Conservation (phyloP, 1,284 basidiomycete genomes). For the Cutaneotrichosporon cyanovorans region DNA sequence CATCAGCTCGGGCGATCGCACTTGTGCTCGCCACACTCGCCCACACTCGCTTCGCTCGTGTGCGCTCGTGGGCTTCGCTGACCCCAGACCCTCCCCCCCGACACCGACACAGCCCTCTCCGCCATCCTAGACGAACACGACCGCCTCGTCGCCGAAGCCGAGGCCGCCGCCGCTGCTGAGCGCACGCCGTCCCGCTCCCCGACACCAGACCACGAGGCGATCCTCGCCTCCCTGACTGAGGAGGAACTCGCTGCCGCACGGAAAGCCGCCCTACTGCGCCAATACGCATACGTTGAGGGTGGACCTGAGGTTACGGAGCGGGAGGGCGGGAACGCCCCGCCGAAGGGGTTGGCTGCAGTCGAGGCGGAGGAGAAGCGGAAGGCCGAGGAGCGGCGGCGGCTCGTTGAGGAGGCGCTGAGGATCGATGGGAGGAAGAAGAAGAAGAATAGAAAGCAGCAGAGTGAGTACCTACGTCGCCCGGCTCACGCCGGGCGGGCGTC, state of each 20-base stretch:
- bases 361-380: constrained; percentile 33
- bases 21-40: too few species aligned
- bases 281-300: constrained; percentile 44
- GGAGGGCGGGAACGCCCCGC: constrained; percentile 18
- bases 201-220: constrained; percentile 15
- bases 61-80: neutral
- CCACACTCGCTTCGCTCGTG: too few species aligned
- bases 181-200: constrained; percentile 11
- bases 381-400: constrained; percentile 34
- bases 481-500: too few species aligned
- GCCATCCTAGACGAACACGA: constrained; percentile 33
- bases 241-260: constrained; percentile 37
- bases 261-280: constrained; percentile 35
- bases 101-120: constrained; percentile 29
- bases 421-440: constrained; percentile 42
- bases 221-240: constrained; percentile 34
- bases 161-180: constrained; percentile 20
- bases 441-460: constrained; percentile 38
- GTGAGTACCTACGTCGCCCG: too few species aligned
- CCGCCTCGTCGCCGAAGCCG: constrained; percentile 15
- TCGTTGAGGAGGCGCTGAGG: constrained; percentile 38
- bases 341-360: constrained; percentile 20
- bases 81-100: constrained; percentile 9
- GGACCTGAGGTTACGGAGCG: constrained; percentile 13
- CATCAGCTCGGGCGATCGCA: too few species aligned